These are phyloP conservation scores for Zarea fungicola DNA, from an alignment of 2,329 filamentous ascomycete genomes.

Conservation along the genomic window DNA sequence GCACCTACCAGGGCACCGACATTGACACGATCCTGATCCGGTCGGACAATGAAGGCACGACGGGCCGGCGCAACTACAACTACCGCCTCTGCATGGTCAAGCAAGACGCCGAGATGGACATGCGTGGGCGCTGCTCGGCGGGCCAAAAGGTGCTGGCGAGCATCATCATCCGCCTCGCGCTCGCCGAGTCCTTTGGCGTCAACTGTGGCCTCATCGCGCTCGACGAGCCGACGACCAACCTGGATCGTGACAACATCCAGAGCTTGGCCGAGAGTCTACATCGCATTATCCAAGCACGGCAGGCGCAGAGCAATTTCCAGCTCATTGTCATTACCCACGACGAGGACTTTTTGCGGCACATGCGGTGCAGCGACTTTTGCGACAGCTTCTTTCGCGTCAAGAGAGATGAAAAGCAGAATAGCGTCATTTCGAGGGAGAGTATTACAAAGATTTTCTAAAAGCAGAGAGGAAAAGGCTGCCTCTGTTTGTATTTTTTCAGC, in stretches of 20 bases:
- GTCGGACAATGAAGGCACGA: constrained; percentile 73
- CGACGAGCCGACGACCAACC: constrained; percentile 95
- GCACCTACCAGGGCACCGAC: constrained; percentile 93
- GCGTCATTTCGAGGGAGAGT: constrained; percentile 69
- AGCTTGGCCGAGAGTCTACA: constrained; percentile 80
- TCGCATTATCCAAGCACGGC: constrained; percentile 77
- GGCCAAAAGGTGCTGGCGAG: constrained; percentile 94
- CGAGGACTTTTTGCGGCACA: constrained; percentile 88
- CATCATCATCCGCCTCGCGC: constrained; percentile 93
- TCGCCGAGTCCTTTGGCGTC: constrained; percentile 93
- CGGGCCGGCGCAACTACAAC: constrained; percentile 82
- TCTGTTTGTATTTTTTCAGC: too few relatives aligned
- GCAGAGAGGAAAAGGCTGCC: neutral
- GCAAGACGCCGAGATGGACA: constrained; percentile 96
- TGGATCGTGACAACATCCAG: constrained; percentile 91
- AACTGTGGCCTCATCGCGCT: constrained; percentile 95
- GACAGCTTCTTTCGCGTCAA: constrained; percentile 88
- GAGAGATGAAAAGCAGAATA: constrained; percentile 80
- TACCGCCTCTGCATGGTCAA: constrained; percentile 98
- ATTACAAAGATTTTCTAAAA: constrained; percentile 44
- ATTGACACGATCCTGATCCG: constrained; percentile 95
- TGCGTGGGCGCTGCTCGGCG: constrained; percentile 94
- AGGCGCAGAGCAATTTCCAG: constrained; percentile 91
- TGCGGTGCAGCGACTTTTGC: constrained; percentile 90
- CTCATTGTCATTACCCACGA: constrained; percentile 98